Conservation (phyloP, 2,329 filamentous ascomycete genomes). For the Exophiala viscosa region DNA sequence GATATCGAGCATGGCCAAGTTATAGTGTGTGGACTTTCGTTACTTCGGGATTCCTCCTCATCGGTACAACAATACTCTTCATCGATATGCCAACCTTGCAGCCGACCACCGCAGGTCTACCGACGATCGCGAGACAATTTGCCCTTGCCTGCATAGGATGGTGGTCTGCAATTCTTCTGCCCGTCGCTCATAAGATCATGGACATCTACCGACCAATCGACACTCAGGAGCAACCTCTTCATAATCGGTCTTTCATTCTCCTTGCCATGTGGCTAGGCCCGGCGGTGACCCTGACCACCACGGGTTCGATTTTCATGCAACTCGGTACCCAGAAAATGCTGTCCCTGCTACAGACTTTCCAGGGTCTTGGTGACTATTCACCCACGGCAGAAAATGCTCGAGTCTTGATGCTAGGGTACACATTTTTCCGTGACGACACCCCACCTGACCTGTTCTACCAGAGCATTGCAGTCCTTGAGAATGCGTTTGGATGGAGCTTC, state of each 20-base stretch:
- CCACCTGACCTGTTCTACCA: constrained; percentile 3
- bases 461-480: constrained; percentile 6
- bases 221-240: constrained; percentile 12
- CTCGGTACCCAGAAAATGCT: constrained; percentile 6
- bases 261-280: constrained; percentile 17
- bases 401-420: constrained; percentile 18
- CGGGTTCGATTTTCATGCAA: constrained; percentile 21
- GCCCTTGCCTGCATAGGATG: constrained; percentile 18
- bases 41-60: constrained; percentile 14
- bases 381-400: constrained; percentile 9
- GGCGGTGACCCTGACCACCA: constrained; percentile 11
- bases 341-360: background rate
- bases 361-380: background rate
- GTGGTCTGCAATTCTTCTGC: constrained; percentile 18
- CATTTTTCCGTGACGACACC: constrained; percentile 9
- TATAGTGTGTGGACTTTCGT: constrained; percentile 17
- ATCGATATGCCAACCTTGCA: constrained; percentile 11
- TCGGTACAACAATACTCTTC: constrained; percentile 11
- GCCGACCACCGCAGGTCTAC: constrained; percentile 1
- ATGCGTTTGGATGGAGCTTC: constrained; percentile 8
- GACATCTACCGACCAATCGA: constrained; percentile 13
- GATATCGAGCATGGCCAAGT: constrained; percentile 11
- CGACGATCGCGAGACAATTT: constrained; percentile 12
- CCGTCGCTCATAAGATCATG: constrained; percentile 17
- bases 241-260: constrained; percentile 19